Conservation (phyloP, 1,139 yeast genomes). For the Protomyces lactucae-debilis region DNA sequence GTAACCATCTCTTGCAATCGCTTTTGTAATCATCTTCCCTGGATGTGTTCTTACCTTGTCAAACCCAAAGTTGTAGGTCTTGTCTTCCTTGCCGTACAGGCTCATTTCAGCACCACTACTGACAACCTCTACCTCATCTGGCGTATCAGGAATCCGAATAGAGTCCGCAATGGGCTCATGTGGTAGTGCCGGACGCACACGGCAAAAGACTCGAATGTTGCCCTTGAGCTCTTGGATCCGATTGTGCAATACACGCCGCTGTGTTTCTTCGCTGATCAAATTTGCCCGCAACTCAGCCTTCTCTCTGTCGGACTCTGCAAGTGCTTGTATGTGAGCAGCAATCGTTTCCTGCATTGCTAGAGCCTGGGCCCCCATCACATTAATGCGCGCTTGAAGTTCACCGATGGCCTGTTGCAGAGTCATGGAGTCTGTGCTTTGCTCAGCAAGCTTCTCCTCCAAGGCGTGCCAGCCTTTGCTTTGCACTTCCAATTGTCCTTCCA, state of each 20-base stretch:
- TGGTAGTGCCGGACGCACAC: constrained; percentile 59
- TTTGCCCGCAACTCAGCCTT: constrained; percentile 33
- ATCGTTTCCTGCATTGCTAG: constrained; percentile 30
- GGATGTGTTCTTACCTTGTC: constrained; percentile 43
- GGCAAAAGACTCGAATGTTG: constrained; percentile 83
- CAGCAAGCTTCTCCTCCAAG: constrained; percentile 29
- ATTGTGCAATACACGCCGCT: constrained; percentile 67
- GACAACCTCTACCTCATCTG: constrained; percentile 33
- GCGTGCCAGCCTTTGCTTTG: constrained; percentile 40
- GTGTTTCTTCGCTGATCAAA: constrained; percentile 46
- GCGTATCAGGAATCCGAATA: constrained; percentile 14
- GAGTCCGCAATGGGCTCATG: constrained; percentile 13
- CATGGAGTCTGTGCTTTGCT: constrained; percentile 31
- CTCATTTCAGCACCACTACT: constrained; percentile 36
- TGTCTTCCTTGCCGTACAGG: constrained; percentile 35
- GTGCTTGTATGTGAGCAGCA: constrained; percentile 31
- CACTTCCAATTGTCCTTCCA: constrained; percentile 41
- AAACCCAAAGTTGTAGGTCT: constrained; percentile 54
- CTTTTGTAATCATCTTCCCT: constrained; percentile 17
- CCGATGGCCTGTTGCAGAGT: constrained; percentile 30
- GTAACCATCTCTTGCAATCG: constrained; percentile 7
- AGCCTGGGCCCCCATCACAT: constrained; percentile 31
- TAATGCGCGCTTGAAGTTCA: constrained; percentile 29
- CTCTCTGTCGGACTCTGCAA: constrained; percentile 33
- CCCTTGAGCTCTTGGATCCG: constrained; percentile 82